Base-by-base conservation (phyloP, 768 basidiomycete genomes). In the Dendrothele bispora region DNA sequence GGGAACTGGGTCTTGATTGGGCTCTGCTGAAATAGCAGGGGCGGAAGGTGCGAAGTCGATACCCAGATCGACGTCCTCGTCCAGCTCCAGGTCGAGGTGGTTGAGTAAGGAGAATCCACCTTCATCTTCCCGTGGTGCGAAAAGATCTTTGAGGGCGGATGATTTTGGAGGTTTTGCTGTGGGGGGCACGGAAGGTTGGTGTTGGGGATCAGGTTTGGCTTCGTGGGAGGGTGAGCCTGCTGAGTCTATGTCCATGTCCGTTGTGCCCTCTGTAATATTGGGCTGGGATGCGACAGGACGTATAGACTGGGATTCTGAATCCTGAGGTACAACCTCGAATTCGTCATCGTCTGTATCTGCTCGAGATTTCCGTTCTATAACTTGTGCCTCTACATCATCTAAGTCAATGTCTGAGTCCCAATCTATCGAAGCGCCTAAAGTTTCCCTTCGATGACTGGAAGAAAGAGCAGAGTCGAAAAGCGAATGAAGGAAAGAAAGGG, bases 51-150 rank as follows among this genome's bases (percentile, higher is more conserved):
- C 50, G 43, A 55, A n/a, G 15, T 45, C 49, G 30, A 58, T 53
- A 22, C 63, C 56, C 24, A 78, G 48, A n/a, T n/a, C n/a, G n/a
- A n/a, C n/a, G 29, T 81, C 80, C n/a, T 80, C 77, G 43, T 87
- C 85, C 26, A 83, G 69, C 50, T 91, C 88, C 18, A 91, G 70
- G 40, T 88, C 83, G 28, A 91, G 77, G 52, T 90, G 83, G 0
- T 77, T 78, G 4, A 91, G 71, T n/a, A 91, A 71, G 10, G 90
- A 90, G 64, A 91, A 91, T 17, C 79, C 79, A 84, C 86, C 78
- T 59, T 84, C 78, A 48, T 83, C 82, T 53, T 83, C 82, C 18
- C 72, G 73, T 0, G 87, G 85, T 15, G 82, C 82, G 54, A 92
- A 91, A 5, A 91, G 68, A 53, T 88, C 84, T 57, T 88, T 88